Base-by-base conservation (phyloP, 2,329 filamentous ascomycete species). In the Remersonia thermophila region DNA sequence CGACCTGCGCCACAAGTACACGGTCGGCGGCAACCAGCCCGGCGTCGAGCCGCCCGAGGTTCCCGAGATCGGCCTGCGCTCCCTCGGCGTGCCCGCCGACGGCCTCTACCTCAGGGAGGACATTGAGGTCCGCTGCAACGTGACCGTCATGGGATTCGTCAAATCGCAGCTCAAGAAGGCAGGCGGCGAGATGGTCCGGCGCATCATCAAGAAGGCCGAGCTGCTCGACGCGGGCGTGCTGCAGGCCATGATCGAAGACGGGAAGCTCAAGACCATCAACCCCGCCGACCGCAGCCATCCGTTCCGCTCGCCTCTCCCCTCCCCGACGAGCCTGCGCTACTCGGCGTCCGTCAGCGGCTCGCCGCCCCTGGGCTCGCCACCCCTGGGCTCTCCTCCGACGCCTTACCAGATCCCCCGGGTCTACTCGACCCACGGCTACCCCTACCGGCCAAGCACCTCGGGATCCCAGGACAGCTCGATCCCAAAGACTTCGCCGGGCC, bases 201-300 rank as follows among this genome's bases (percentile, higher is more conserved):
- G 78, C 33, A 70, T 83, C 51, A 73, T 81, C 50, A 79, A 80
- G 50, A 82, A 82, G 61, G 78, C 78, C 1, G 76, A 80, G 54
- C 60, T 83, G 15, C 61, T 83, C 27, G 78, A 82, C 47, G 63
- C 76, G 5, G 78, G 78, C 12, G 64, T 72, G 13, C 60, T 83
- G 33, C 69, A 73, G 29, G 77, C 73, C 37, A 80, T 83, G 48
- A 50, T 53, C 4, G 43, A 51, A 36, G 44, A 50, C 32, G 51
- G 51, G 6, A 48, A 44, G 41, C 45, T 51, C 18, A 49, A 45
- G 41, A 50, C 51, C 3, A 37, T 49, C 34, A 53, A 71, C 48
- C 68, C 66, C 5, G 65, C 63, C 44, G 67, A 71, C 48, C 59
- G 65, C 7, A 63, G 65, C n/a, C 51, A 51, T 37, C 47, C 50